Percentiles rank a stretch among this genome's conserved stretches.
phyloP scores from a whole-genome alignment of 2,329 filamentous ascomycete genomes.

The Diaporthe sp. region DNA sequence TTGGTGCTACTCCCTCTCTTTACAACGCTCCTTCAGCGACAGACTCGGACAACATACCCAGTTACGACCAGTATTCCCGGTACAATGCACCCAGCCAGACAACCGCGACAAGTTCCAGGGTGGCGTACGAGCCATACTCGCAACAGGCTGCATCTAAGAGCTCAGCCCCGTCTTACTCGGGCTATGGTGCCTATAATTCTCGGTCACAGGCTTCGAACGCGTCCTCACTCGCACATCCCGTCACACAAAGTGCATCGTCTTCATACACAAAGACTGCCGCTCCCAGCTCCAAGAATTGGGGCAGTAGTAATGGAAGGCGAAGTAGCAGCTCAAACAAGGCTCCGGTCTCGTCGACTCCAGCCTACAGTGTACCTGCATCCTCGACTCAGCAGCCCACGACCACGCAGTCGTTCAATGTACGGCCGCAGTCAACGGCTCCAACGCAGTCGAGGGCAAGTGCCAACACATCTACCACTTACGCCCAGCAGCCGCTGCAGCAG shows the following conservation, averaged over 20 bases:
- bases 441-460: conserved; percentile 43
- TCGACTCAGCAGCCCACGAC: conserved; percentile 43
- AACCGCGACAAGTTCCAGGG: conserved; percentile 44
- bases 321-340: conserved; percentile 45
- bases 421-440: conserved; percentile 46
- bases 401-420: conserved; percentile 43
- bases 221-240: conserved; percentile 42
- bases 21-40: conserved; percentile 41
- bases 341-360: conserved; percentile 42
- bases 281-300: conserved; percentile 45
- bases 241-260: conserved; percentile 45
- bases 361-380: conserved; percentile 44
- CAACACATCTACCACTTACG: conserved; percentile 45
- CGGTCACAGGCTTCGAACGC: conserved; percentile 40
- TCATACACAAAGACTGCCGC: conserved; percentile 41
- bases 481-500: conserved; percentile 47
- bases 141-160: conserved; percentile 43
- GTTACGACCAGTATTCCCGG: conserved; percentile 44
- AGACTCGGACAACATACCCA: conserved; percentile 39
- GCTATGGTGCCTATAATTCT: conserved; percentile 46
- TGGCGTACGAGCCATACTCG: conserved; percentile 51
- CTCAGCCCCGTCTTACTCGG: conserved; percentile 43
- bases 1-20: conserved; percentile 35
- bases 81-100: conserved; percentile 41
- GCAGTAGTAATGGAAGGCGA: conserved; percentile 45